A percentile compares a stretch with the other conserved stretches of the same genome.
Evolutionary conservation across 164 flowering plant species (phyloP).

Genomic region (Vitis rupestris): DNA sequence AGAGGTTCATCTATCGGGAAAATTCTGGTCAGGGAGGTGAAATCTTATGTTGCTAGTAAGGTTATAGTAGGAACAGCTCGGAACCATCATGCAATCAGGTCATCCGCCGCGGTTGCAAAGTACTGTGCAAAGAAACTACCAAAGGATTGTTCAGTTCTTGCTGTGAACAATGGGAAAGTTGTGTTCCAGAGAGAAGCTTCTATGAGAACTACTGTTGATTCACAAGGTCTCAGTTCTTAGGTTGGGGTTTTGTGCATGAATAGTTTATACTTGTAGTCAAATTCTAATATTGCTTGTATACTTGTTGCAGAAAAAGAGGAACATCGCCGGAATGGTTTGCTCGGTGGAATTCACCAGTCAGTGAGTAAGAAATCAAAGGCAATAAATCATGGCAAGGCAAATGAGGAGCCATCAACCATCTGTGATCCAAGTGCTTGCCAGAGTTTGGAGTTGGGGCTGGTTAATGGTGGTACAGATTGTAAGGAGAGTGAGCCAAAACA

Average conservation of each 20-base stretch:
- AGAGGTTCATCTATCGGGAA: conserved; percentile 70
- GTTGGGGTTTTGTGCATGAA: background rate
- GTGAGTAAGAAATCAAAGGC: conserved; percentile 36
- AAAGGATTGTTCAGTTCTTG: conserved; percentile 62
- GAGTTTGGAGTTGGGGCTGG: conserved; percentile 16
- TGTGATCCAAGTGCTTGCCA: background rate
- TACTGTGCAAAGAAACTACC: conserved; percentile 77
- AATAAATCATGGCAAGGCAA: conserved; percentile 14
- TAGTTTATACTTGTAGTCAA: background rate
- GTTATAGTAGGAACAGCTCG: conserved; percentile 67
- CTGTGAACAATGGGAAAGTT: conserved; percentile 84
- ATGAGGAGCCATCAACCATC: background rate
- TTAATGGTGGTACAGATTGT: conserved; percentile 12
- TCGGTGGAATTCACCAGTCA: conserved; percentile 42
- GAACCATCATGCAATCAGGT: conserved; percentile 44
- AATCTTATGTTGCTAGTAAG: conserved; percentile 46
- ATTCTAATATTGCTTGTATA: background rate
- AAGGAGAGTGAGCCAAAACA: conserved; percentile 9
- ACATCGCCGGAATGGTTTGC: conserved; percentile 30
- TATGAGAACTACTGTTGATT: background rate
- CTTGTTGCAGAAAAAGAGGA: conserved; percentile 29
- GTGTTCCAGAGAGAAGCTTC: conserved; percentile 56
- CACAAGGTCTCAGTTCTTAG: conserved; percentile 27
- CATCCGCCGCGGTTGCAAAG: conserved; percentile 70
- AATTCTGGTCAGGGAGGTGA: conserved; percentile 68